Base-by-base conservation (phyloP, 2,329 filamentous ascomycete genomes). In the Colletotrichum horii region DNA sequence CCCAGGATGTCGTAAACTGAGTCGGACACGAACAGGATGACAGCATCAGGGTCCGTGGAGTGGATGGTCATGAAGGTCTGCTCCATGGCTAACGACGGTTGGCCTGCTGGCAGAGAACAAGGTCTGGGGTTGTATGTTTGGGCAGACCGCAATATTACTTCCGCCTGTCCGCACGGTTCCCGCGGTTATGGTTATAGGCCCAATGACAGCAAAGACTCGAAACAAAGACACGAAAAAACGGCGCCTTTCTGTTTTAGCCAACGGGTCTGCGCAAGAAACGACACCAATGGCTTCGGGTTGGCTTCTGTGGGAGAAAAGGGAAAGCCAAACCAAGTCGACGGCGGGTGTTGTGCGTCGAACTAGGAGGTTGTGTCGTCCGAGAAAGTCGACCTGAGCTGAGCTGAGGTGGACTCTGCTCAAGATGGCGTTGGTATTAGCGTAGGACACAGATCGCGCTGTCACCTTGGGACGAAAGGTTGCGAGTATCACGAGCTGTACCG, bases 11-110 rank as follows among this genome's bases (percentile, higher is more conserved):
- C 94, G 79, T 92, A 88, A 78, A 98, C 92, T 4, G 95, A 97
- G 80, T 96, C 94, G 66, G 95, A 97, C 24, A 93, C 94, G 84
- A 96, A 97, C 77, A 96, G 89, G 77, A 97, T 94, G 77, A 92
- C 94, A 79, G 94, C 95, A 82, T 96, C 93, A 76, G 96, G 89
- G 84, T 96, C 95, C 96, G 78, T 75, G 48, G 66, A 78, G 83
- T 97, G 95, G 82, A 97, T 97, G 79, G 95, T 96, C 87, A 97
- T 97, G 86, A 97, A 97, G 36, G 95, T 97, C 79, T 94, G 94
- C 85, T 96, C 94, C 94, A 95, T 95, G 78, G 82, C 83, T 81
- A 77, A 76, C 24, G 60, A 66, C 32, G 26, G 36, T 52, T 70
- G 55, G 71, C 66, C 66, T 52, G 58, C n/a, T 30, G 38, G 67